These are phyloP conservation scores for Ogataea minuta DNA, from an alignment of 805 yeast genomes.

Conservation along the genomic window DNA sequence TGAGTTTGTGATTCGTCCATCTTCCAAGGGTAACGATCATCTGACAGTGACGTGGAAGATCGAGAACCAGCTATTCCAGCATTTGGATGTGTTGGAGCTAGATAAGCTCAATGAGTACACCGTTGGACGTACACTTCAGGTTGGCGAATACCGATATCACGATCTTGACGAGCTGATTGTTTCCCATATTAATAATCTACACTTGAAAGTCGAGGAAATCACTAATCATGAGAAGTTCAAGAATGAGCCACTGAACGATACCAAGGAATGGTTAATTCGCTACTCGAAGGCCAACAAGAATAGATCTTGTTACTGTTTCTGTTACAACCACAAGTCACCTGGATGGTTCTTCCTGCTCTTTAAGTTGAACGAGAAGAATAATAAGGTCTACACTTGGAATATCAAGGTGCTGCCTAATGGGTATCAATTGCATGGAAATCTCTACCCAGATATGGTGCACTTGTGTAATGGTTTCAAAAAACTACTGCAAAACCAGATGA, in stretches of 20 bases:
- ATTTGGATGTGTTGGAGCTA: slow-evolving; percentile 78
- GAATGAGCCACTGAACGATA: slow-evolving; percentile 74
- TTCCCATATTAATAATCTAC: slow-evolving; percentile 80
- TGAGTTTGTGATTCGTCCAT: slow-evolving; percentile 90
- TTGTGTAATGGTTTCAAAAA: slow-evolving; percentile 94
- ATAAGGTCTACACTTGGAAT: slow-evolving; percentile 79
- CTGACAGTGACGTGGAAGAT: slow-evolving; percentile 96
- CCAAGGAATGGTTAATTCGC: slow-evolving; percentile 80
- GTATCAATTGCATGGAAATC: slow-evolving; percentile 70
- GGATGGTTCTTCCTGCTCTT: slow-evolving; percentile 91
- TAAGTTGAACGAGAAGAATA: slow-evolving; percentile 65
- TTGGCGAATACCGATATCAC: slow-evolving; percentile 65
- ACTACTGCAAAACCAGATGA: slow-evolving; percentile 31
- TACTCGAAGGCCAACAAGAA: slow-evolving; percentile 90
- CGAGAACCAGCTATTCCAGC: slow-evolving; percentile 87
- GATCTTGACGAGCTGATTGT: slow-evolving; percentile 94
- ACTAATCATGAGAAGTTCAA: slow-evolving; percentile 85
- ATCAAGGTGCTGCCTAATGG: slow-evolving; percentile 90
- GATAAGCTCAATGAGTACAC: slow-evolving; percentile 63
- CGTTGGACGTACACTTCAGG: slow-evolving; percentile 56
- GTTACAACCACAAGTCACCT: slow-evolving; percentile 85
- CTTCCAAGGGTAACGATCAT: slow-evolving; percentile 84
- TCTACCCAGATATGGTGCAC: slow-evolving; percentile 84
- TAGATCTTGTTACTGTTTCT: slow-evolving; percentile 86
- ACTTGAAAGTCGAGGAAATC: slow-evolving; percentile 81